Evolutionary conservation across 192 early-diverging fungal species (phyloP).

Genomic region (Coemansia sp.): DNA sequence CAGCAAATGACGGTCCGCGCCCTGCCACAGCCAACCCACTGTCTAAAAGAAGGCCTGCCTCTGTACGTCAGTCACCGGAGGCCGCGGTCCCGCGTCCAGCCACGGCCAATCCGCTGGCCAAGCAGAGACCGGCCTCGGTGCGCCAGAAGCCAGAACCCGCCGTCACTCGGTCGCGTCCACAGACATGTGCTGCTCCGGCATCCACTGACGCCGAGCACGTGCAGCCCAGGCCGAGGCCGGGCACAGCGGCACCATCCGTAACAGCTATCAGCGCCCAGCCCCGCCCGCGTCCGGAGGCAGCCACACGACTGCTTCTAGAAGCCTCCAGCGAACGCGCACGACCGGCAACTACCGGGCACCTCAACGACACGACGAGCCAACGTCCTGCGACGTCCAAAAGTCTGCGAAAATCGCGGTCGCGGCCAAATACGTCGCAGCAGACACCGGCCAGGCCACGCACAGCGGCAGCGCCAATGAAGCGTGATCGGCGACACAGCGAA

Average conservation of each 20-base stretch:
- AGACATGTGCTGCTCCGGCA: neutral
- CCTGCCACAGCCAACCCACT: neutral
- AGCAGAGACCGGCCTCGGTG: neutral
- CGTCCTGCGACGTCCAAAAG: neutral
- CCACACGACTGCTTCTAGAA: neutral
- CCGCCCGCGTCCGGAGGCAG: neutral
- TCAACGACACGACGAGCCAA: neutral
- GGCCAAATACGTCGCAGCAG: slow-evolving; percentile 12
- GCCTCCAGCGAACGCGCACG: neutral
- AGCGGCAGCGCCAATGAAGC: slow-evolving; percentile 15
- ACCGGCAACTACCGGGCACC: slow-evolving; percentile 6
- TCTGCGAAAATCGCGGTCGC: slow-evolving; percentile 2
- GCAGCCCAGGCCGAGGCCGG: neutral
- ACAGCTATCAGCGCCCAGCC: neutral
- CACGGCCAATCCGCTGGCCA: neutral
- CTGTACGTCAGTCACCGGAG: neutral
- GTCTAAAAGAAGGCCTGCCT: neutral
- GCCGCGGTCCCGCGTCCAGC: neutral
- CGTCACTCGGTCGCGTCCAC: neutral
- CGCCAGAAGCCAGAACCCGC: neutral
- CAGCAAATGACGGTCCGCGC: neutral
- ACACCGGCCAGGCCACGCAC: slow-evolving; percentile 22
- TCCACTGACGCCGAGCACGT: neutral
- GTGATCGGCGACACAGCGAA: slow-evolving; percentile 19
- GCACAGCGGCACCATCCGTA: neutral